Evolutionary conservation across 2,329 filamentous ascomycete genomes (phyloP), one percentile per base, ranked within the genome.

Genomic region (Paramyrothecium roridum): DNA sequence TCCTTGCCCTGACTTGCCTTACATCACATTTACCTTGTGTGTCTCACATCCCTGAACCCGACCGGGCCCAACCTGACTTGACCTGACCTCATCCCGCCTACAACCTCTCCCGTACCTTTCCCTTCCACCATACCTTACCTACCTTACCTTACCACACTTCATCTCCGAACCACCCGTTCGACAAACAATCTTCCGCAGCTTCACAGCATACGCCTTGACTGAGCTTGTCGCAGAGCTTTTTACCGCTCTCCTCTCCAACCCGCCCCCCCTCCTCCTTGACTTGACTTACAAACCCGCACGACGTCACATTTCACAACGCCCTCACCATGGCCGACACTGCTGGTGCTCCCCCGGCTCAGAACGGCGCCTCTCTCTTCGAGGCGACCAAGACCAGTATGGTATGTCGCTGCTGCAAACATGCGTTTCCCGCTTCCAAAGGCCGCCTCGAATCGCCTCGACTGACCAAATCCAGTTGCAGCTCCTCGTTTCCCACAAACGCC

Each of bases 381-480:
- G 67, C 71, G 61, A 72, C 80, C 65, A 82, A 81, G 70, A 73
- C 69, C 66, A 82, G 81, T 84, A 75, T 73, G 81, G 80, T 81
- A 65, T 55, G n/a, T n/a, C n/a, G n/a, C n/a, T n/a, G 77, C 73
- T 59, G 57, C 54, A 63, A 62, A 60, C 53, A 52, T 57, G 53
- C 40, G 47, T 21, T 40, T 54, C 51, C 48, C 19, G 4, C 37
- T 33, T 17, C 45, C 26, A 21, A 49, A 47, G 48, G 49, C 54
- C 19, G 48, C 20, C n/a, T 23, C n/a, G 7, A 8, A 21, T 19
- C 3, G 8, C n/a, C 17, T 21, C 20, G 17, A 13, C 19, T 48
- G 20, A 21, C 46, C 48, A 43, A 40, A 21, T 45, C 56, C 47
- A 55, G 17, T 53, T 30, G 26, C 10, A 6, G 26, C 26, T 10